Conservation (phyloP, 2,329 filamentous ascomycete species). For the Juglanconis sp. region DNA sequence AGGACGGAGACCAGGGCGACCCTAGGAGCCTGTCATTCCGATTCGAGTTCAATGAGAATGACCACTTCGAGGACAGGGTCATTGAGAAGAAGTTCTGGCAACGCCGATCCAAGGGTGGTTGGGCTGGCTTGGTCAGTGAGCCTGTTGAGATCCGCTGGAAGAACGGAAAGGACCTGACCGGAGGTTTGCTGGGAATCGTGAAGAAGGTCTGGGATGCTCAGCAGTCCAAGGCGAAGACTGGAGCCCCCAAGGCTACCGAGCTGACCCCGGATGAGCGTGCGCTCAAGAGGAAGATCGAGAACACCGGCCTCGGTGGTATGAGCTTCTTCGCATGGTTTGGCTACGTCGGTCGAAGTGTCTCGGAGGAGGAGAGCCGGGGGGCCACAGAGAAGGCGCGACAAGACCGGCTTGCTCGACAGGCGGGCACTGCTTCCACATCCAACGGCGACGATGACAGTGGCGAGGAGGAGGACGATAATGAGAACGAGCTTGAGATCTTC, state of each 20-base stretch:
- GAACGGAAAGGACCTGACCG: conserved; percentile 77
- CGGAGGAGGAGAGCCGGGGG: conserved; percentile 66
- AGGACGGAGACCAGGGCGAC: conserved; percentile 60
- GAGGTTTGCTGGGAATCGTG: conserved; percentile 73
- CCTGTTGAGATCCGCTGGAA: conserved; percentile 89
- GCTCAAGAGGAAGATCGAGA: conserved; percentile 54
- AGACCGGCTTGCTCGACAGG: conserved; percentile 48
- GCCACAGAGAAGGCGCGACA: conserved; percentile 59
- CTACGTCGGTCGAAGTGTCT: conserved; percentile 68
- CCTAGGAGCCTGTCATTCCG: conserved; percentile 76
- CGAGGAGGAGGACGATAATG: conserved; percentile 61
- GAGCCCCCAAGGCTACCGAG: conserved; percentile 30
- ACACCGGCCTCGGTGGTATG: conserved; percentile 59
- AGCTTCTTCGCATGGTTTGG: conserved; percentile 93
- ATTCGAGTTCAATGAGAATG: conserved; percentile 78
- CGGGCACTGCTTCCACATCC: conserved; percentile 39
- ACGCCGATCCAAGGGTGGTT: conserved; percentile 65
- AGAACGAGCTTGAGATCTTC: conserved; percentile 77
- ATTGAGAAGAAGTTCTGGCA: conserved; percentile 93
- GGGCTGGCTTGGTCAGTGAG: conserved; percentile 78
- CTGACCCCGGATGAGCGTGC: conserved; percentile 46
- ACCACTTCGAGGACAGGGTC: conserved; percentile 73
- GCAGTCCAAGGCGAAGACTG: conserved; percentile 36
- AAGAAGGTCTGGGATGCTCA: conserved; percentile 66
- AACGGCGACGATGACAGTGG: conserved; percentile 49